These are phyloP conservation scores for Tubosaeta brunneosetosa DNA, from an alignment of 768 basidiomycete genomes.

Conservation along the genomic window DNA sequence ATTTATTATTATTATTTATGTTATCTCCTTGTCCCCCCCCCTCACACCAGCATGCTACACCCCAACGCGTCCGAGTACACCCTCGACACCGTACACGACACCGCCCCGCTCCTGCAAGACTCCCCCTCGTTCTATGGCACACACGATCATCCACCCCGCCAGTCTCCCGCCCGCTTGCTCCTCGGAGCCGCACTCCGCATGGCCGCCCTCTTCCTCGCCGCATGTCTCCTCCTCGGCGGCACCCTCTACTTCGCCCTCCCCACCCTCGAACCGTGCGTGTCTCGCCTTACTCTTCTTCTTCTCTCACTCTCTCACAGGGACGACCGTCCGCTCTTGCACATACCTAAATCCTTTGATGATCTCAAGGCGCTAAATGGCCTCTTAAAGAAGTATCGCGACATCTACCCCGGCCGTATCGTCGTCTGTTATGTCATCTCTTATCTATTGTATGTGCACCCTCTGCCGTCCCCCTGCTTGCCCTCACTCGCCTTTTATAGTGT, in stretches of 20 bases:
- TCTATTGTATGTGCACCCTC: conserved; percentile 67
- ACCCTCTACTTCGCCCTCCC: conserved; percentile 81
- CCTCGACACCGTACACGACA: conserved; percentile 50
- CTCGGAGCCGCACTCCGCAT: conserved; percentile 83
- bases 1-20: conserved; percentile 1
- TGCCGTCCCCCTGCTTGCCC: neutral
- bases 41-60: conserved; percentile 16
- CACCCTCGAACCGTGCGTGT: conserved; percentile 66
- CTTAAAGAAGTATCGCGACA: conserved; percentile 87
- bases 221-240: conserved; percentile 65
- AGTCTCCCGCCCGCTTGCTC: conserved; percentile 55
- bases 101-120: conserved; percentile 29
- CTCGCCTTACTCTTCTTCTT: neutral
- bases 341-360: conserved; percentile 86
- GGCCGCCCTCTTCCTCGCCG: conserved; percentile 67
- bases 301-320: conserved; percentile 42
- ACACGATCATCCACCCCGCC: conserved; percentile 32
- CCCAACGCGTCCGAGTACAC: conserved; percentile 54
- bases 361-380: conserved; percentile 81
- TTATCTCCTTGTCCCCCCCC: neutral
- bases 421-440: conserved; percentile 87
- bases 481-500: conserved; percentile 47
- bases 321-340: conserved; percentile 69
- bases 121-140: conserved; percentile 48
- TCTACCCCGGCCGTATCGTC: conserved; percentile 81